Evolutionary conservation across 306 rosid genomes (phyloP).

Genomic region (Prunus padus): DNA sequence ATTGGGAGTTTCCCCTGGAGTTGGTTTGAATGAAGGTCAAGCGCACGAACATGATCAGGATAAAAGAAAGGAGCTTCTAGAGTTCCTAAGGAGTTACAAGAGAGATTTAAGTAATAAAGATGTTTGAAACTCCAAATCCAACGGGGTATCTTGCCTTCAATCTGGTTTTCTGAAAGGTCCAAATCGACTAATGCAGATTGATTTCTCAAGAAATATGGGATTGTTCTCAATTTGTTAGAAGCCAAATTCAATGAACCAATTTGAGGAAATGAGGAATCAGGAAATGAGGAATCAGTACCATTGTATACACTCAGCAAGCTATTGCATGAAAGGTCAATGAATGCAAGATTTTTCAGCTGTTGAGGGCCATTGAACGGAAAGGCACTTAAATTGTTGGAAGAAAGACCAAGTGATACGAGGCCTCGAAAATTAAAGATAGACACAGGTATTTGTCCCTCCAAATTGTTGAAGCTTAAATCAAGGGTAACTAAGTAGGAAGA

Average conservation of each 20-base stretch:
- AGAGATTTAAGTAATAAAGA: background rate
- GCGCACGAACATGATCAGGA: rapidly evolving
- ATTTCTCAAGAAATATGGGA: too few species aligned
- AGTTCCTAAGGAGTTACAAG: background rate
- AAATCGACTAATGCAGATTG: background rate
- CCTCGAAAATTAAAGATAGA: constrained; percentile 17
- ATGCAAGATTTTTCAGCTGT: rapidly evolving
- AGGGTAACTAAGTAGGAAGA: constrained; percentile 23
- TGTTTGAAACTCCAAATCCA: constrained; percentile 13
- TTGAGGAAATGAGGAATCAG: background rate
- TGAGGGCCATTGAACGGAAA: background rate
- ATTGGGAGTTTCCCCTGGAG: constrained; percentile 33
- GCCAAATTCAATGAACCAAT: too few species aligned
- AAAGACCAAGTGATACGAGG: background rate
- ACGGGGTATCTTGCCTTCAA: constrained; percentile 16
- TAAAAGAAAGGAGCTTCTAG: background rate
- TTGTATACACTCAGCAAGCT: background rate
- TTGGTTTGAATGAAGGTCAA: constrained; percentile 47
- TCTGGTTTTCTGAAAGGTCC: constrained; percentile 33
- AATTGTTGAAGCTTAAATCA: constrained; percentile 37
- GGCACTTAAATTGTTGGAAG: background rate
- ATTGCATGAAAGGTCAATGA: background rate
- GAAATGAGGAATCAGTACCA: too few species aligned
- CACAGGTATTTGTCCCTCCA: constrained; percentile 36
- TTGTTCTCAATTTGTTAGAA: too few species aligned